Base-by-base conservation (phyloP, 352 stramenopile genomes). In the Globisporangium barbulae region DNA sequence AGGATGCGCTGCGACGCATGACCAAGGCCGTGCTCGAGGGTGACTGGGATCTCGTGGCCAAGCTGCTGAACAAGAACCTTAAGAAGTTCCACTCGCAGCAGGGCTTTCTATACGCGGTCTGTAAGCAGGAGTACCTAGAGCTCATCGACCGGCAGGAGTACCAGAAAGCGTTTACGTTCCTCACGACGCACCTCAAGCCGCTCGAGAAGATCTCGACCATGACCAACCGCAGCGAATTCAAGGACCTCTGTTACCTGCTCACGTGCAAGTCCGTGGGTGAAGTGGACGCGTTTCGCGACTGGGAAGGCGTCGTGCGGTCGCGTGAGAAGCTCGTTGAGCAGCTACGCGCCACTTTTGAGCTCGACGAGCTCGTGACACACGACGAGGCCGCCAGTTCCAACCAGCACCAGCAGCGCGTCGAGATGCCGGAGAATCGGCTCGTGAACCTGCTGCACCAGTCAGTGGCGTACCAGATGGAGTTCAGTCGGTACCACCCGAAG, bases 401-500 rank as follows among this genome's bases (percentile, higher is more conserved):
- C 15, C 37, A 42, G 37, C 39, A 44, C 10, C 39, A 19, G 61
- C 39, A 54, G 19, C 48, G 73, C 59, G 37, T 81, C n/a, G 76
- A 70, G 25, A 78, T 95, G 44, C 84, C 84, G 0, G 79, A 93
- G 39, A 84, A 92, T 57, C 83, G 84, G 13, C 71, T 96, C 6
- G 76, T 96, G 49, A 75, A 90, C 42, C 70, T 96, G 45, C 68
- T 95, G 17, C 86, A 94, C 49, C 88, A 96, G 63, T 88, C 82
- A 54, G 87, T 95, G 10, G 85, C 88, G 8, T 96, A 96, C 68
- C 88, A 96, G 62, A 93, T 95, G 83, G 88, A 96, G 59, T 96
- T 96, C 59, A 92, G 83, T 78, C 79, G 83, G 42, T 94, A 94
- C 53, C 85, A 94, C 48, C 86, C 84, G 1, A 93, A 93, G 61